Base-by-base conservation (phyloP, 306 rosid genomes). In the Herpetospermum pedunculosum region DNA sequence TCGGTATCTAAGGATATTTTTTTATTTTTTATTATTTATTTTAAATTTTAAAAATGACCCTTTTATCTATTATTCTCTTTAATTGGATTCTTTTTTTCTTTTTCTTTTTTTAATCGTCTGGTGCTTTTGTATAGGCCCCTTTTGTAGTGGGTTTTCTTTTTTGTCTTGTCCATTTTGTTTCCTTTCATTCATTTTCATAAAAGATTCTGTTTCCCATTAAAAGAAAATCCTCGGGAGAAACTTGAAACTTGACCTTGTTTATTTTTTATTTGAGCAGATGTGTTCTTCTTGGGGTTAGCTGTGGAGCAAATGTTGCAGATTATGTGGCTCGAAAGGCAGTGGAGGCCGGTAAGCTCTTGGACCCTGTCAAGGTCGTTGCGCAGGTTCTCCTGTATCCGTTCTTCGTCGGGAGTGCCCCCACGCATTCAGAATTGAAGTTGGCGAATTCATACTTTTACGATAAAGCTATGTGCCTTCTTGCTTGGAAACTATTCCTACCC, bases 271-370 rank as follows among this genome's bases (percentile, higher is more conserved):
- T 78, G 75, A 85, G 73, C 91, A 91, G 99, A 80, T 89, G 97
- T 59, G 92, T 94, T 83, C 99, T 94, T 76, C 92, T 94, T 63
- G 99, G 97, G 15, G 97, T 84, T 68, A 94, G 99, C 82, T 94
- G 97, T 81, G 99, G 99, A 77, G 97, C 99, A 63, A 94, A 94
- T 81, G 85, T 94, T 85, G 97, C 97, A 37, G 87, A 94, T 77
- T 85, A 85, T 57, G 97, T 94, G 75, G 92, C 97, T 78, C 91
- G 85, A 70, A 94, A 91, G 84, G 92, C 97, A 64, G 95, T 91
- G 35, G 99, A 91, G 85, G 86, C 91, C 16, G 97, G 99, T 60
- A 83, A 80, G 79, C 96, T 80, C 77, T 77, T 91, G 81, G 96
- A 94, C 76, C 99, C 99, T 35, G 90, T 94, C 82, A 91, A 94